Base-by-base conservation (phyloP, 2,329 filamentous ascomycete genomes). In the Ophiocordyceps camponoti-rufipedis region DNA sequence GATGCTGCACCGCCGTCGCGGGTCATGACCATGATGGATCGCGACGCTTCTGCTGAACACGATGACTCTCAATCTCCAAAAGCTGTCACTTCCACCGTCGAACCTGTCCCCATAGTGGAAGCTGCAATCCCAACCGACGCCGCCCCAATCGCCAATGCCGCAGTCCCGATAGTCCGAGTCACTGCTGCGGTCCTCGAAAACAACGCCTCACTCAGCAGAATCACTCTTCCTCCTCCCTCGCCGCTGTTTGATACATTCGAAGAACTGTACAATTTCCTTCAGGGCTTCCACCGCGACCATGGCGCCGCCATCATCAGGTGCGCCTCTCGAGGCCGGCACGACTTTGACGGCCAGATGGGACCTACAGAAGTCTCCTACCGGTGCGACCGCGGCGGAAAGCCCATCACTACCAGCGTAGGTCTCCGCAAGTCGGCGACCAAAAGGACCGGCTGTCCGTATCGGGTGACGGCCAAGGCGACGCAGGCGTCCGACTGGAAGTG, bases 401-500 rank as follows among this genome's bases (percentile, higher is more conserved):
- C 23, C 6, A 23, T 23, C 4, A 33, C 42, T 5, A 10, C 13
- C 13, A 43, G 42, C 31, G 28, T n/a, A 13, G 42, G 42, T 19
- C n/a, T 41, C 6, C 28, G 31, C 5, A 42, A 31, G 28, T 12
- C 41, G 9, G 23, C 41, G 3, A 43, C 43, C 14, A 33, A 47
- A 18, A 47, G 44, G 40, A 35, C 44, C 29, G 41, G 42, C 40
- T 47, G 41, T 28, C 46, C 39, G 10, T 28, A 45, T 28, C 44
- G 44, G 29, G 44, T 47, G 18, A 45, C 39, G 23, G 43, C 46
- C 23, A 41, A 18, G 28, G n/a, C 46, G 10, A 38, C 29, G 39
- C 29, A 46, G 41, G 23, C 18, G 3, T 23, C 40, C 40, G 14
- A 46, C 23, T 43, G 42, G 41, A 46, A 46, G 41, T 43, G 41